These are phyloP conservation scores for Aspergillus pseudonomiae DNA, from an alignment of 2,329 filamentous ascomycete species.

Conservation along the genomic window DNA sequence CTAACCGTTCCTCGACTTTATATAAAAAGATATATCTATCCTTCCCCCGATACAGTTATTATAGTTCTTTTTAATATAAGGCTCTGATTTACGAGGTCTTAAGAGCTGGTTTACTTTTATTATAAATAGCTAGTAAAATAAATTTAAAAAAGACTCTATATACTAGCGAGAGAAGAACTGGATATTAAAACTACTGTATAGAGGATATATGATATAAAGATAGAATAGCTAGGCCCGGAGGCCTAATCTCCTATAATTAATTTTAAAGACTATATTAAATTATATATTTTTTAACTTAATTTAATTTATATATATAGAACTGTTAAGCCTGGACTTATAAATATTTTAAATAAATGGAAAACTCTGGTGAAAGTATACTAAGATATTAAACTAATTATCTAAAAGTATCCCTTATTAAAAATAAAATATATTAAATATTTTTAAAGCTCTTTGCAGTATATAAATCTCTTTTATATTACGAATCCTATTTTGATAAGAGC, in stretches of 20 bases:
- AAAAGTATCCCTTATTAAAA: background rate
- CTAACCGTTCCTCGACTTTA: background rate
- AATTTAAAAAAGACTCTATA: background rate
- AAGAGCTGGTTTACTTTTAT: background rate
- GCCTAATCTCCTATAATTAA: too few relatives aligned
- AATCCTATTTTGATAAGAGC: background rate
- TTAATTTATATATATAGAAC: background rate
- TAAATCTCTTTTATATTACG: background rate
- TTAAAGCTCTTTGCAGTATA: background rate
- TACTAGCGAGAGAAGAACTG: background rate
- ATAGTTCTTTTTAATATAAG: background rate
- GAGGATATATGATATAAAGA: background rate
- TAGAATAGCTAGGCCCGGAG: too few relatives aligned
- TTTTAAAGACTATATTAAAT: background rate
- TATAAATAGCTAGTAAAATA: background rate
- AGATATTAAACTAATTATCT: background rate
- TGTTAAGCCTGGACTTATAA: background rate
- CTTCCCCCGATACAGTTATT: background rate
- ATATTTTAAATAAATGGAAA: background rate
- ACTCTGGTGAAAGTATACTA: background rate
- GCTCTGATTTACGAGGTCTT: background rate
- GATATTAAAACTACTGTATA: background rate
- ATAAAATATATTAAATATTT: background rate
- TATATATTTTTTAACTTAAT: background rate
- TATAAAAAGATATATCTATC: background rate